Conservation (phyloP, 768 basidiomycete species). For the Pholiota conissans region DNA sequence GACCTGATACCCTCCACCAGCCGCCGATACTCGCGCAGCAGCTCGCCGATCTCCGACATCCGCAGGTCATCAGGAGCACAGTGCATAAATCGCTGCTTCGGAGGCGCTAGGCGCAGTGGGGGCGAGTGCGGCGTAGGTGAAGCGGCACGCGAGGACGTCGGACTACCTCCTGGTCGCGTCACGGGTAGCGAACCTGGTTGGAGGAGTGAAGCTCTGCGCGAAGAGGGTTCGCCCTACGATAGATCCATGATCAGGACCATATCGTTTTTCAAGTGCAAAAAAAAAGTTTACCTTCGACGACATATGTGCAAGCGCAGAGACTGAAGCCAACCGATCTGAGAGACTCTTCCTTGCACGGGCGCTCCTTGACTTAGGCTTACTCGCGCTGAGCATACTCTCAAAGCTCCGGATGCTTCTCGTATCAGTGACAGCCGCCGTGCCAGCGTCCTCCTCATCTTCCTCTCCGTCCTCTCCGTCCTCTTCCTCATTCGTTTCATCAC, state of each 20-base stretch:
- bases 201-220: constrained; percentile 36
- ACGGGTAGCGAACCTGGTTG: constrained; percentile 14
- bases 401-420: constrained; percentile 82
- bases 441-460: constrained; percentile 35
- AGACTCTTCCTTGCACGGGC: constrained; percentile 60
- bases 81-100: constrained; percentile 69
- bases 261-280: too few relatives aligned
- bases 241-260: too few relatives aligned
- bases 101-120: constrained; percentile 52
- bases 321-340: constrained; percentile 77
- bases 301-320: constrained; percentile 58
- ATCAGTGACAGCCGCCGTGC: constrained; percentile 46
- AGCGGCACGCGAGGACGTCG: constrained; percentile 25
- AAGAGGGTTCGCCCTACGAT: not conserved
- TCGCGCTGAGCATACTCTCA: constrained; percentile 76
- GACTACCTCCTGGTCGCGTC: constrained; percentile 1
- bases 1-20: constrained; percentile 68
- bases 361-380: constrained; percentile 25
- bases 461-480: constrained; percentile 45
- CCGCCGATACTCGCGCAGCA: constrained; percentile 80
- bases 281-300: too few relatives aligned
- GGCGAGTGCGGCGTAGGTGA: constrained; percentile 34
- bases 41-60: constrained; percentile 76
- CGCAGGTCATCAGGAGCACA: constrained; percentile 75
- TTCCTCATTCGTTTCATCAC: constrained; percentile 32